phyloP scores from a whole-genome alignment of 2,329 filamentous ascomycete species.

The Diplodia intermedia region DNA sequence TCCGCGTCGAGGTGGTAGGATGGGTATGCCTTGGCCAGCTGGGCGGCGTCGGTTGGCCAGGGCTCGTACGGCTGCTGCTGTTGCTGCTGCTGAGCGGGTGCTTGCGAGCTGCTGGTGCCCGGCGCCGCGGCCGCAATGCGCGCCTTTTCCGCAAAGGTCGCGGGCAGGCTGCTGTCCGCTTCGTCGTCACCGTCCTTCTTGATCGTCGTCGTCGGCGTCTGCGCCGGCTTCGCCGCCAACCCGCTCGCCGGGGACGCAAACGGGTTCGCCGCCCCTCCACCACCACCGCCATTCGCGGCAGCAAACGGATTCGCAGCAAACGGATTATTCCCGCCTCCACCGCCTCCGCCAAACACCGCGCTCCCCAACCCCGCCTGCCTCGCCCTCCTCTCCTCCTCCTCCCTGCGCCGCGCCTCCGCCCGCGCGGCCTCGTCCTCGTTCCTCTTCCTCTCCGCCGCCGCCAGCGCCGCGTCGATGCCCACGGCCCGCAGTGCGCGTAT shows the following conservation, averaged over 20 bases:
- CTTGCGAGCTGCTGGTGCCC: slow-evolving; percentile 37
- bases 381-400: slow-evolving; percentile 43
- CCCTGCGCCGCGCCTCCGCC: slow-evolving; percentile 35
- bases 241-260: slow-evolving; percentile 48
- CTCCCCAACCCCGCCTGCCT: slow-evolving; percentile 61
- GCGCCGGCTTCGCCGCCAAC: slow-evolving; percentile 54
- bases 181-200: slow-evolving; percentile 36
- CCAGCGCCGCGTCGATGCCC: slow-evolving; percentile 51
- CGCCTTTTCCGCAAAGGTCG: slow-evolving; percentile 77
- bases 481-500: slow-evolving; percentile 77
- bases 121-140: slow-evolving; percentile 50
- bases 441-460: slow-evolving; percentile 36
- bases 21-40: slow-evolving; percentile 74
- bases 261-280: slow-evolving; percentile 60
- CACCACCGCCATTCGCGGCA: neutral
- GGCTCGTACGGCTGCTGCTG: slow-evolving; percentile 52
- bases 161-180: slow-evolving; percentile 64
- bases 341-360: slow-evolving; percentile 71
- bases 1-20: slow-evolving; percentile 84
- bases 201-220: slow-evolving; percentile 37
- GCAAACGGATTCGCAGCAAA: slow-evolving; percentile 69
- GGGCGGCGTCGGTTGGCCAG: slow-evolving; percentile 39
- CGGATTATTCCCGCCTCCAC: slow-evolving; percentile 57
- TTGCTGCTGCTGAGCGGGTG: slow-evolving; percentile 60
- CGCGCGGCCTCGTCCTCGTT: slow-evolving; percentile 35